Evolutionary conservation across 1,139 yeast genomes (phyloP), one percentile per base, ranked within the genome.

Genomic region (Lodderomyces elongisporus): DNA sequence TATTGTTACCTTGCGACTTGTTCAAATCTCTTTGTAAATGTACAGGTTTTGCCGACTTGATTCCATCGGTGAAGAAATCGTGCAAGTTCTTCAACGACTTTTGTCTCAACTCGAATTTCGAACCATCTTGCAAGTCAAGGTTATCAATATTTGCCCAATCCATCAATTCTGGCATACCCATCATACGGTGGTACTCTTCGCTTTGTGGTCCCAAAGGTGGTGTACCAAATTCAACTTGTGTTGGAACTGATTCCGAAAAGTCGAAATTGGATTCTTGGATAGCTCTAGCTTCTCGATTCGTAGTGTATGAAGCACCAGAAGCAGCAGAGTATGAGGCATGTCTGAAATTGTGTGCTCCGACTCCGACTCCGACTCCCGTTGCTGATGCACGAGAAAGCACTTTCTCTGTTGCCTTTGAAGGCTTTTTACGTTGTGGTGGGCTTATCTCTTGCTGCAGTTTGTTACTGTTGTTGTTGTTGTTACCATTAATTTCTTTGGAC

Each of bases 281-380:
- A 18, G 37, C 28, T 14, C 27, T 28, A 15, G 34, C 39, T 25
- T 75, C 80, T 42, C 66, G 66, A 29, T 60, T 54, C 29, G 73
- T 74, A 3, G 85, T 70, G 49, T 87, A 87, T 0, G 93, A 77
- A 9, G 73, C 60, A 0, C 87, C 77, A 9, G 85, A 74, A 1
- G 87, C 77, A 0, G 96, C 96, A 4, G 88, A 78, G 51, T 85
- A 88, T 1, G 95, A 85, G 20, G 84, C 81, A 49, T 83, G 91
- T 26, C 95, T 49, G 31, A 40, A 46, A 26, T 46, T 33, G 39
- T 38, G 37, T n/a, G n/a, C n/a, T n/a, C n/a, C n/a, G n/a, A n/a
- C n/a, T n/a, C n/a, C n/a, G n/a, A n/a, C n/a, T n/a, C n/a, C n/a
- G n/a, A n/a, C n/a, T n/a, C n/a, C n/a, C n/a, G n/a, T n/a, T n/a